A percentile compares a stretch with the other conserved stretches of the same genome.
Conservation (phyloP, 164 flowering plant genomes). For the Magnolia changhungtana region DNA sequence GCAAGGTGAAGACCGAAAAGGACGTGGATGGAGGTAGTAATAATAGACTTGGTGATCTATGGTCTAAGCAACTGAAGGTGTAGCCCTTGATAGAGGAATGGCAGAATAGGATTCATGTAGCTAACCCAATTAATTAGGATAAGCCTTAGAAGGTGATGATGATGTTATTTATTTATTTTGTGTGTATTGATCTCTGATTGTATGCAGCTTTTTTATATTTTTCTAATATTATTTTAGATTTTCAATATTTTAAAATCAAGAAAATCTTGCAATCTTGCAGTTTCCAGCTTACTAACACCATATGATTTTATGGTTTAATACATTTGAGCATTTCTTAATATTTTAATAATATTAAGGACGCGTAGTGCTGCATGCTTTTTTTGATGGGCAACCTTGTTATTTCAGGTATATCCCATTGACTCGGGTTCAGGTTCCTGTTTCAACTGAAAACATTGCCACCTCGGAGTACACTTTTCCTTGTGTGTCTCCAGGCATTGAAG, state of each 20-base stretch:
- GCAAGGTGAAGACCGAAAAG: too few relatives aligned
- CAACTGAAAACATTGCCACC: slow-evolving; percentile 20
- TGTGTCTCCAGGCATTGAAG: slow-evolving; percentile 41
- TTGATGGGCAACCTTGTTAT: not conserved
- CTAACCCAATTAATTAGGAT: too few relatives aligned
- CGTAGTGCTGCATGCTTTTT: too few relatives aligned
- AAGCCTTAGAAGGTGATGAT: too few relatives aligned
- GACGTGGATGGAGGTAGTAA: too few relatives aligned
- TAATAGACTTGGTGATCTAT: too few relatives aligned
- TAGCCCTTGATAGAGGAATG: too few relatives aligned
- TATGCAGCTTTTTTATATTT: not conserved
- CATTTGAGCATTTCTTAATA: not conserved
- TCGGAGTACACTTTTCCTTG: slow-evolving; percentile 51
- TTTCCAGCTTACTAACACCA: not conserved
- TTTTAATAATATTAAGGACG: not conserved
- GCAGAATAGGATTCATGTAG: too few relatives aligned
- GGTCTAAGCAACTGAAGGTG: too few relatives aligned
- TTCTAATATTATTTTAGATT: not conserved
- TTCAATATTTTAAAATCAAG: too few relatives aligned
- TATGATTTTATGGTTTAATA: not conserved
- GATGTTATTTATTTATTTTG: too few relatives aligned
- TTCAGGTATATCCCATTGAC: slow-evolving; percentile 79
- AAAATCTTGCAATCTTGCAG: not conserved
- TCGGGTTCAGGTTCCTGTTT: slow-evolving; percentile 36
- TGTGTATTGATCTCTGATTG: too few relatives aligned